Evolutionary conservation across 257 asterid species (phyloP), one percentile per base, ranked within the genome.

Genomic region (Mentha longifolia): DNA sequence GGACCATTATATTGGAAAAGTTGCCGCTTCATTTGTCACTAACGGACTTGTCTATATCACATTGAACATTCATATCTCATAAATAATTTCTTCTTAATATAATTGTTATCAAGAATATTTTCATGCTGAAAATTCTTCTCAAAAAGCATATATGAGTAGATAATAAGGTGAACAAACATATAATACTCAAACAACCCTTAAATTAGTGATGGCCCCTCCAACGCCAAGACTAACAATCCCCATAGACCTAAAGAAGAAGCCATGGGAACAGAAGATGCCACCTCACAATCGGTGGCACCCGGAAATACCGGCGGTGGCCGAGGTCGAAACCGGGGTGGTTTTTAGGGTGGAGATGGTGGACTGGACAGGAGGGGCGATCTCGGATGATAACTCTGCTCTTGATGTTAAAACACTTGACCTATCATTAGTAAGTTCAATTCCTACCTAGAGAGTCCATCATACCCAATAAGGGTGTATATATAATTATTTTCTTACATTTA

Each of bases 211-310:
- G 96, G 92, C 84, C 68, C 96, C 94, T 81, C 80, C 83, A 71
- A 88, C 91, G 70, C 91, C 91, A 81, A 81, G 74, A 59, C 43
- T 90, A 62, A 79, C 85, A 56, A 77, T 85, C 52, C 88, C 95
- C 1, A 65, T 93, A 72, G 95, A 88, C 69, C 54, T 91, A 67
- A 83, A 80, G 85, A 85, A 85, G 79, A 85, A 83, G 81, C 89
- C 97, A 79, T n/a, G 82, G 82, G 83, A 85, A 63, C 97, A 93
- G 68, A 78, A 81, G 67, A 76, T 72, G 42, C 92, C 95, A 3
- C 87, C 85, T 10, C 98, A 93, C 82, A 93, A 88, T 74, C 86
- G 96, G 67, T 93, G 98, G 97, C 97, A 87, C 77, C 96, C 91
- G 25, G 92, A 82, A 17, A 86, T 93, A 37, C 94, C 94, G 9